Base-by-base conservation (phyloP, 1,284 basidiomycete species). In the Puccinia coronata region DNA sequence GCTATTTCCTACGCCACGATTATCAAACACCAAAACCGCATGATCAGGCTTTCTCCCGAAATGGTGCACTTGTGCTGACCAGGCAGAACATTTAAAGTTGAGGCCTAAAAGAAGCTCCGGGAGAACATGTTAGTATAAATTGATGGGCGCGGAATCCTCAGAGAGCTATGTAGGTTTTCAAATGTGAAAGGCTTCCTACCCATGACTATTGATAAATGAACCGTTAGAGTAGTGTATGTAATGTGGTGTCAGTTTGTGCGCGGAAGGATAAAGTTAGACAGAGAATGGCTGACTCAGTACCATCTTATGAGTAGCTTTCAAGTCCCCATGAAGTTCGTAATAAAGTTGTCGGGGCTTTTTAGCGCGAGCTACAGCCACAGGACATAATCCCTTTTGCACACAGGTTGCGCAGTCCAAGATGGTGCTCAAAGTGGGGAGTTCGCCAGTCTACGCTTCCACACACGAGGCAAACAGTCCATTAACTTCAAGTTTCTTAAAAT, bases 11-110 rank as follows among this genome's bases (percentile, higher is more conserved):
- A 93, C 93, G 0, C 94, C 94, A 51, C 93, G 89, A 84, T 96
- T 95, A 86, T 96, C 94, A 83, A 95, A 92, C 0, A 94, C 92
- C 1, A 96, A 88, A 9, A 90, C 87, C 0, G 91, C 90, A 82
- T 91, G 87, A 25, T 82, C 82, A 0, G 83, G 80, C 14, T 85
- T 84, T 3, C 81, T 67, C 20, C 83, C 82, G 25, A 87, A 85
- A 72, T 86, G 82, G 55, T 84, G 82, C 18, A 87, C 84, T 82
- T 88, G 87, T 39, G 84, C 82, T 47, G 86, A 83, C 76, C 76
- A 79, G 28, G 49, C 63, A 63, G 83, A 86, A 75, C 84, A 86
- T 11, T 84, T 84, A 82, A 86, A 86, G 83, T 86, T 86, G 20
- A 87, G 78, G 16, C 87, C 87, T 87, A 87, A 3, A 39, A 61